Percentiles rank a stretch among this genome's conserved stretches.
phyloP scores from a whole-genome alignment of 352 stramenopile genomes.

The Phytophthora sansomeana region DNA sequence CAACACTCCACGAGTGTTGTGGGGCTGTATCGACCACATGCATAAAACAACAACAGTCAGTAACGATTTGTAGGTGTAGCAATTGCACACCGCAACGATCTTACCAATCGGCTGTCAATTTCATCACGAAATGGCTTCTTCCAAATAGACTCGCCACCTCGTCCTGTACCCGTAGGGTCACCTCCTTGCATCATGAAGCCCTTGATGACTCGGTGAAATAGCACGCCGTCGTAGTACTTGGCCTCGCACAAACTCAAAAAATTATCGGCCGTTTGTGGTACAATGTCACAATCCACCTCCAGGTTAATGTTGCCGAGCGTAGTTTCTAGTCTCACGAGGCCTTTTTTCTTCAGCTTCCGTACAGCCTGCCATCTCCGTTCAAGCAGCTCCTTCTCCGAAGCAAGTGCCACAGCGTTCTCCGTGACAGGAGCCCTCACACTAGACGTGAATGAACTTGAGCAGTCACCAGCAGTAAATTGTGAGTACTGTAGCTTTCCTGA shows the following conservation, averaged over 20 bases:
- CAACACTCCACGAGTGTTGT: slow-evolving; percentile 92
- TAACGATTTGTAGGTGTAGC: not conserved
- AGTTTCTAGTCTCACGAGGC: slow-evolving; percentile 96
- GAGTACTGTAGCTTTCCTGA: slow-evolving; percentile 67
- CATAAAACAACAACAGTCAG: slow-evolving; percentile 8
- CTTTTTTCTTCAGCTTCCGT: slow-evolving; percentile 95
- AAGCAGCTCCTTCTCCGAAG: slow-evolving; percentile 66
- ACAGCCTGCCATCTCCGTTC: slow-evolving; percentile 90
- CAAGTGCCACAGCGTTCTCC: slow-evolving; percentile 54
- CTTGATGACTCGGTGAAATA: slow-evolving; percentile 97
- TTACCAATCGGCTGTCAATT: slow-evolving; percentile 95
- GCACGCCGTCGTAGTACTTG: slow-evolving; percentile 94
- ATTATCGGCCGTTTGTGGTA: slow-evolving; percentile 96
- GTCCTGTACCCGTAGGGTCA: slow-evolving; percentile 95
- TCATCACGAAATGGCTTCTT: slow-evolving; percentile 96
- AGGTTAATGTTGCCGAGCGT: slow-evolving; percentile 95
- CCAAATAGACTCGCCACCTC: slow-evolving; percentile 95
- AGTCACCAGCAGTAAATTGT: slow-evolving; percentile 90
- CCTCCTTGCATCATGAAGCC: slow-evolving; percentile 97
- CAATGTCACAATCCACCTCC: slow-evolving; percentile 97
- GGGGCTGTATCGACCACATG: slow-evolving; percentile 51
- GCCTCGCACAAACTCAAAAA: slow-evolving; percentile 95
- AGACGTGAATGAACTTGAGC: slow-evolving; percentile 96
- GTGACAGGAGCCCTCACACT: slow-evolving; percentile 88
- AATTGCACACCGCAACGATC: not conserved